These are phyloP conservation scores for Phytophthora pseudosyringae DNA, from an alignment of 352 stramenopile genomes.

Conservation along the genomic window DNA sequence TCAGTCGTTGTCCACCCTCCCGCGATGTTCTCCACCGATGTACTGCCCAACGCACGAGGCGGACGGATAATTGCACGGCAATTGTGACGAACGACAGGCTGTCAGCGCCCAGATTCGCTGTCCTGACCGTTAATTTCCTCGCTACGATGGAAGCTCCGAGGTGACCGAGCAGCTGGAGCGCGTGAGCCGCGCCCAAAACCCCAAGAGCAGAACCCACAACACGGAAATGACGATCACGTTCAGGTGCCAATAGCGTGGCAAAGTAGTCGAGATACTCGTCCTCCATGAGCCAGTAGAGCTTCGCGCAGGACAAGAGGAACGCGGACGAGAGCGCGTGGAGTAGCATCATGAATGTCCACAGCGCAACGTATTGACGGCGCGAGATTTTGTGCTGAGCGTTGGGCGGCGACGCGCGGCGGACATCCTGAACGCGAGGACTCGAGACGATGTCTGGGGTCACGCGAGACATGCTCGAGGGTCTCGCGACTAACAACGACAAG, in stretches of 20 bases:
- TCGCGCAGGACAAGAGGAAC: slow-evolving; percentile 26
- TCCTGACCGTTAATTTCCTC: neutral
- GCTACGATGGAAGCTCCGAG: slow-evolving; percentile 1
- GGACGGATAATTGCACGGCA: neutral
- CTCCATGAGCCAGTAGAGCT: slow-evolving; percentile 42
- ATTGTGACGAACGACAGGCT: too few relatives aligned
- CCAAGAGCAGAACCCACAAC: slow-evolving; percentile 18
- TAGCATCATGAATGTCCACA: slow-evolving; percentile 22
- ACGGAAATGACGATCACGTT: slow-evolving; percentile 25
- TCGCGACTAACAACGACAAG: too few relatives aligned
- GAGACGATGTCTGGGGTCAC: neutral
- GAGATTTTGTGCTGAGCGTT: neutral
- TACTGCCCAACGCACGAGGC: too few relatives aligned
- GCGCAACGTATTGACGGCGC: slow-evolving; percentile 14
- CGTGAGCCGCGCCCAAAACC: slow-evolving; percentile 19
- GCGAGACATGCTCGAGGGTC: slow-evolving; percentile 10
- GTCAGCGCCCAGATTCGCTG: slow-evolving; percentile 1
- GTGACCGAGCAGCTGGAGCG: slow-evolving; percentile 15
- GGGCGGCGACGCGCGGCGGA: neutral
- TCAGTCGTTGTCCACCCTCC: neutral
- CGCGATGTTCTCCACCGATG: neutral
- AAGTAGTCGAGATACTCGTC: slow-evolving; percentile 53
- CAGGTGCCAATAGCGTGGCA: slow-evolving; percentile 28
- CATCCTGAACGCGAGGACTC: slow-evolving; percentile 5
- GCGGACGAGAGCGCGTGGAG: slow-evolving; percentile 23